Percentiles rank a stretch among this genome's conserved stretches.
Conservation (phyloP, 176 grass and related monocot species). For the Oryza glumipatula region DNA sequence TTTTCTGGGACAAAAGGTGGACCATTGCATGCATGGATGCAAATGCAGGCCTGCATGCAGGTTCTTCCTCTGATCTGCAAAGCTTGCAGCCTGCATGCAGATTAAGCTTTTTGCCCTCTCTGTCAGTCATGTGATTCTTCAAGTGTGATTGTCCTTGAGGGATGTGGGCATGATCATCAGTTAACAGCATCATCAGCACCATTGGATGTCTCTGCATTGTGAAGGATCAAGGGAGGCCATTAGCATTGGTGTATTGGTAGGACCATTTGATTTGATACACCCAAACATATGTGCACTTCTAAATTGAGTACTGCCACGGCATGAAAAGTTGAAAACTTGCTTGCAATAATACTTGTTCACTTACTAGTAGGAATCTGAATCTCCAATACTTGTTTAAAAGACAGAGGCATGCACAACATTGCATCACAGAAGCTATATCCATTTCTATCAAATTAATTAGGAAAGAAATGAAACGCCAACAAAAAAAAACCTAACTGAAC, state of each 20-base stretch:
- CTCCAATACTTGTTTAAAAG: background rate
- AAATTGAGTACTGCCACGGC: constrained; percentile 4
- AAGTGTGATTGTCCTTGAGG: background rate
- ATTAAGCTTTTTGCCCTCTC: background rate
- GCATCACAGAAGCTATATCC: background rate
- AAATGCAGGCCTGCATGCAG: background rate
- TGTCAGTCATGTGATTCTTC: constrained; percentile 26
- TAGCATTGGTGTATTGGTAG: background rate
- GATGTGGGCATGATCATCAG: background rate
- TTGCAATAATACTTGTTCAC: background rate
- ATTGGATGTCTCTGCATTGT: constrained; percentile 9
- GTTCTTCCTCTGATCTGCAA: constrained; percentile 30
- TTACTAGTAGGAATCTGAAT: background rate
- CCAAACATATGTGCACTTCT: background rate
- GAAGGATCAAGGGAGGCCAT: background rate
- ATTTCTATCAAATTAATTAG: background rate
- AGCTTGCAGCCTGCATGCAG: background rate
- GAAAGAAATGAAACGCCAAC: background rate
- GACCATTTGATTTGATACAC: background rate
- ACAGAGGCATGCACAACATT: background rate
- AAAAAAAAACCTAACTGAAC: background rate
- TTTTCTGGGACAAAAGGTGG: constrained; percentile 33
- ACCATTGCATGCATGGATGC: background rate
- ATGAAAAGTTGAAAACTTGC: background rate
- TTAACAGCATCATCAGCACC: constrained; percentile 24